Conservation (phyloP, 148 eudicot species). For the Rhododendron mucronatum region DNA sequence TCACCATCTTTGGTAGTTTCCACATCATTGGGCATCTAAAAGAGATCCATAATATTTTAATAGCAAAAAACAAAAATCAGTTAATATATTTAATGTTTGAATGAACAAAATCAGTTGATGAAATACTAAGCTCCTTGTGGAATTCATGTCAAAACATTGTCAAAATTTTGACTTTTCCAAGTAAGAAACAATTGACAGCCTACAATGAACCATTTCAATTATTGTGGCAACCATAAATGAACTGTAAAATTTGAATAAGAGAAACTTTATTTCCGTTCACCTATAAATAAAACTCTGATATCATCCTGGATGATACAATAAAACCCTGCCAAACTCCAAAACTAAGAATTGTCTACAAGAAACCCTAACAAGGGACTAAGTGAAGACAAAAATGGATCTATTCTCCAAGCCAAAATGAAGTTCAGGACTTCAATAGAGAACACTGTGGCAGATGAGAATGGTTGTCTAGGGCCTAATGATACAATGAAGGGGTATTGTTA, state of each 20-base stretch:
- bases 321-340: neutral
- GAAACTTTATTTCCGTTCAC: neutral
- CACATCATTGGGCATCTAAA: slow-evolving; percentile 59
- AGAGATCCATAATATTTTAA: neutral
- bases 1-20: slow-evolving; percentile 45
- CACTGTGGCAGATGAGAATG: neutral
- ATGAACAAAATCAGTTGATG: neutral
- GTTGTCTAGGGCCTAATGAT: neutral
- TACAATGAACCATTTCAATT: neutral
- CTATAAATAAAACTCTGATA: neutral
- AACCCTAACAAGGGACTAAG: slow-evolving; percentile 4
- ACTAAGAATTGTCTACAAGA: neutral
- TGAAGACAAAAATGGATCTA: neutral
- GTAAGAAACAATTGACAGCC: neutral
- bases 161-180: neutral
- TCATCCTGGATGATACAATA: neutral
- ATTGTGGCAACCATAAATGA: neutral
- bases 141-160: neutral
- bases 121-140: neutral
- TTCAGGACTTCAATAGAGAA: neutral
- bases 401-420: neutral
- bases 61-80: neutral
- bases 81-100: neutral
- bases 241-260: neutral
- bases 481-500: too few relatives aligned